A percentile compares a stretch with the other conserved stretches of the same genome.
Evolutionary conservation across 2,329 filamentous ascomycete species (phyloP).

Genomic region (Colletotrichum tropicale): DNA sequence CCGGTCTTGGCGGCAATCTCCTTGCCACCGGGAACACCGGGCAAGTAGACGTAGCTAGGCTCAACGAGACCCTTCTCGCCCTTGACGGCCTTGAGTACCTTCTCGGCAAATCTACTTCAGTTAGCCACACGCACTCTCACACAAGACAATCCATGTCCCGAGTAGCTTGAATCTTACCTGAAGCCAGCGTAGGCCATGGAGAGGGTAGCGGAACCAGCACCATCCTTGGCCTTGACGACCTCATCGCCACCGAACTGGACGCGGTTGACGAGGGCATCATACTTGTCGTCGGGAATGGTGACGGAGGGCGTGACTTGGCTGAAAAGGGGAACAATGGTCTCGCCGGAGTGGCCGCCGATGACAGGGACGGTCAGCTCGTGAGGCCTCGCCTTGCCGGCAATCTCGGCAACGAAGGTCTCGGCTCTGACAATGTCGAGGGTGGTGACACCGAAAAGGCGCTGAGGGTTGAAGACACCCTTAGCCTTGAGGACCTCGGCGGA

Average conservation of each 20-base stretch:
- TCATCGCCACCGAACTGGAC: slow-evolving; percentile 98
- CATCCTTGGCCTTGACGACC: slow-evolving; percentile 94
- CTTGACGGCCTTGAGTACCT: slow-evolving; percentile 84
- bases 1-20: slow-evolving; percentile 84
- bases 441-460: slow-evolving; percentile 97
- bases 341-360: slow-evolving; percentile 95
- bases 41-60: slow-evolving; percentile 94
- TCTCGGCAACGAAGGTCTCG: slow-evolving; percentile 92
- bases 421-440: slow-evolving; percentile 98
- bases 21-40: slow-evolving; percentile 86
- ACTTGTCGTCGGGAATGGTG: slow-evolving; percentile 85
- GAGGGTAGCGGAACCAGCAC: slow-evolving; percentile 86
- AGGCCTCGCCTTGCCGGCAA: slow-evolving; percentile 82
- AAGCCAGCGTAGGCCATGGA: slow-evolving; percentile 97
- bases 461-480: slow-evolving; percentile 90
- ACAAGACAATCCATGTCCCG: not conserved
- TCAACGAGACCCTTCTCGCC: slow-evolving; percentile 94
- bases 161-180: slow-evolving; percentile 61
- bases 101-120: slow-evolving; percentile 80
- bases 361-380: slow-evolving; percentile 87
- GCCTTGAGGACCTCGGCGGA: slow-evolving; percentile 95
- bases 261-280: slow-evolving; percentile 89
- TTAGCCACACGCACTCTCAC: slow-evolving; percentile 23
- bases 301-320: slow-evolving; percentile 85
- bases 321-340: slow-evolving; percentile 97